Evolutionary conservation across 768 basidiomycete genomes (phyloP).

Genomic region (Suillus tomentosus): DNA sequence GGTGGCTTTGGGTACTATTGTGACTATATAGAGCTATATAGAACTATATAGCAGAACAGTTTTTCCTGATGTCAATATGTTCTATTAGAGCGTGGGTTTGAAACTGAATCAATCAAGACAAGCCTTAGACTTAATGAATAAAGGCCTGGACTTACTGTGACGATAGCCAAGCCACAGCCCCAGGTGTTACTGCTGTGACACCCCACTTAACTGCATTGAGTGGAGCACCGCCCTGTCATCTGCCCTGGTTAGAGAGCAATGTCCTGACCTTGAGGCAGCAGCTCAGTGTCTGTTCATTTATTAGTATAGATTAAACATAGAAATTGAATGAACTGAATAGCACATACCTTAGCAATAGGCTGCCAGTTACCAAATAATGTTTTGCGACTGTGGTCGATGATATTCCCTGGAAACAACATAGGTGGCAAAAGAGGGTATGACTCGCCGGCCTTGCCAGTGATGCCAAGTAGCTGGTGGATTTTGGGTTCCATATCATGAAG

Average conservation of each 20-base stretch:
- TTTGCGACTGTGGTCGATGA: neutral
- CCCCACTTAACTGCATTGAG: neutral
- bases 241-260: neutral
- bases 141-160: slow-evolving; percentile 2
- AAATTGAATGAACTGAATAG: neutral
- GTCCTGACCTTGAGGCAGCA: neutral
- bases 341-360: slow-evolving; percentile 5
- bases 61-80: neutral
- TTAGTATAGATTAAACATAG: neutral
- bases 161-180: slow-evolving; percentile 6
- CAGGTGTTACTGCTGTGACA: slow-evolving; percentile 1
- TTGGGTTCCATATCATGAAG: neutral
- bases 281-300: neutral
- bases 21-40: no score
- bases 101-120: neutral
- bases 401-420: neutral
- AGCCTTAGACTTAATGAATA: neutral
- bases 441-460: neutral
- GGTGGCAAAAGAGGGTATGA: slow-evolving; percentile 4
- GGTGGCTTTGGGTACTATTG: no score
- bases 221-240: neutral
- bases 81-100: neutral
- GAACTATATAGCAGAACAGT: no score
- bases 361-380: slow-evolving; percentile 5
- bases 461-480: neutral